A percentile compares a stretch with the other conserved stretches of the same genome.
Conservation (phyloP, 2,329 filamentous ascomycete species). For the Fusarium penzigii region DNA sequence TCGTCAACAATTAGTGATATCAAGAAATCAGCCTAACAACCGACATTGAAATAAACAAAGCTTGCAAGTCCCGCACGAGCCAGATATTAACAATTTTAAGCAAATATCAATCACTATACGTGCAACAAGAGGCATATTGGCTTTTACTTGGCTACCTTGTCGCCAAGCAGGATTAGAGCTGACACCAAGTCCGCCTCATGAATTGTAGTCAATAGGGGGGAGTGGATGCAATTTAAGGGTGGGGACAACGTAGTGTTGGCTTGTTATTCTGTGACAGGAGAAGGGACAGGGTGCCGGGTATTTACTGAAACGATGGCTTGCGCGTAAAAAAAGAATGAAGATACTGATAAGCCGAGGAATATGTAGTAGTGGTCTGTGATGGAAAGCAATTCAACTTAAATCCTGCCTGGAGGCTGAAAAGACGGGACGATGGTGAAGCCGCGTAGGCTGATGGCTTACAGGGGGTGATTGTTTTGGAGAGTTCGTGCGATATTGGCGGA, state of each 20-base stretch:
- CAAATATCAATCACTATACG: neutral
- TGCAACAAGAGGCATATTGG: neutral
- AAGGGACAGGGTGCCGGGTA: slow-evolving; percentile 14
- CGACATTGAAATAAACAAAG: too few species aligned
- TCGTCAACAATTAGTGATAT: too few species aligned
- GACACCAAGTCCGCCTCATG: neutral
- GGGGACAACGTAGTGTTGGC: slow-evolving; percentile 1
- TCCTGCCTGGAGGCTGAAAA: too few species aligned
- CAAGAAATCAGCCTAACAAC: too few species aligned
- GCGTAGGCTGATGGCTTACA: neutral
- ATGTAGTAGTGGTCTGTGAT: neutral
- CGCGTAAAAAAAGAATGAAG: neutral
- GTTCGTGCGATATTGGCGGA: neutral
- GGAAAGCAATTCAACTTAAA: too few species aligned
- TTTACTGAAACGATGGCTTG: slow-evolving; percentile 18
- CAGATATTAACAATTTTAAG: neutral
- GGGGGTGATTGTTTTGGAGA: too few species aligned
- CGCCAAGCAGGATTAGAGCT: too few species aligned
- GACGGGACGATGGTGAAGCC: slow-evolving; percentile 13
- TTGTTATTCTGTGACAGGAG: slow-evolving; percentile 22
- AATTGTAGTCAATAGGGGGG: neutral
- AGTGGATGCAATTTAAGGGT: slow-evolving; percentile 9
- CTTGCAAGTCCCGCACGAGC: too few species aligned
- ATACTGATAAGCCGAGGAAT: neutral
- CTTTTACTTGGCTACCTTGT: too few species aligned